Conservation (phyloP, 1,284 basidiomycete species). For the Ceratobasidium sp. region DNA sequence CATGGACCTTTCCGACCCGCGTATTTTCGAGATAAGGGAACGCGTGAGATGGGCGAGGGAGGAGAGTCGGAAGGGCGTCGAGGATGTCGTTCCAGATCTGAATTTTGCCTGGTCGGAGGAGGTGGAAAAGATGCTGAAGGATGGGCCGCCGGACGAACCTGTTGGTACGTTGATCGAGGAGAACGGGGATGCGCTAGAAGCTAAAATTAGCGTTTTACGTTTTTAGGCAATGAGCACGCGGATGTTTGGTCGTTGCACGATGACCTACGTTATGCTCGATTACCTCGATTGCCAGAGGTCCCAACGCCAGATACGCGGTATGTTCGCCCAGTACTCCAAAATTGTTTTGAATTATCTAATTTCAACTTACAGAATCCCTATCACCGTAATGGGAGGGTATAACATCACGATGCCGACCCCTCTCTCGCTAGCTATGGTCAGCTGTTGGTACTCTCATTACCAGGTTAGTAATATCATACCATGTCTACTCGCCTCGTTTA, state of each 20-base stretch:
- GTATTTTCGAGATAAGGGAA: conserved; percentile 36
- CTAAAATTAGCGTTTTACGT: no score
- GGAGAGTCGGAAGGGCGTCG: conserved; percentile 5
- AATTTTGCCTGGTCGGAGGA: conserved; percentile 25
- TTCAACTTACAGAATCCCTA: conserved; percentile 12
- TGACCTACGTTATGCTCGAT: conserved; percentile 16
- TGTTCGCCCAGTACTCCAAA: background rate
- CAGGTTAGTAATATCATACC: conserved; percentile 43
- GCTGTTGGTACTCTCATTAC: conserved; percentile 82
- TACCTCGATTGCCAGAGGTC: conserved; percentile 3
- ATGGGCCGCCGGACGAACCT: background rate
- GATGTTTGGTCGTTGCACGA: conserved; percentile 17
- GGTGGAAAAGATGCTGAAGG: conserved; percentile 17
- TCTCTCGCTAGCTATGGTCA: conserved; percentile 67
- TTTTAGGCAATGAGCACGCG: conserved; percentile 7
- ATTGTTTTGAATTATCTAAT: background rate
- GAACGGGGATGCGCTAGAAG: no score
- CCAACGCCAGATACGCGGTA: conserved; percentile 31
- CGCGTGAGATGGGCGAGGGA: conserved; percentile 38
- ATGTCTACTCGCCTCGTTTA: background rate
- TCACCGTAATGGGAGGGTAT: conserved; percentile 8
- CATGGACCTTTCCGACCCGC: conserved; percentile 35
- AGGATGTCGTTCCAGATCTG: conserved; percentile 8
- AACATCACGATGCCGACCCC: conserved; percentile 28
- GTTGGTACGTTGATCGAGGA: conserved; percentile 31